Percentiles rank a stretch among this genome's conserved stretches.
Evolutionary conservation across 2,329 filamentous ascomycete genomes (phyloP).

Genomic region (Phialocephala subalpina): DNA sequence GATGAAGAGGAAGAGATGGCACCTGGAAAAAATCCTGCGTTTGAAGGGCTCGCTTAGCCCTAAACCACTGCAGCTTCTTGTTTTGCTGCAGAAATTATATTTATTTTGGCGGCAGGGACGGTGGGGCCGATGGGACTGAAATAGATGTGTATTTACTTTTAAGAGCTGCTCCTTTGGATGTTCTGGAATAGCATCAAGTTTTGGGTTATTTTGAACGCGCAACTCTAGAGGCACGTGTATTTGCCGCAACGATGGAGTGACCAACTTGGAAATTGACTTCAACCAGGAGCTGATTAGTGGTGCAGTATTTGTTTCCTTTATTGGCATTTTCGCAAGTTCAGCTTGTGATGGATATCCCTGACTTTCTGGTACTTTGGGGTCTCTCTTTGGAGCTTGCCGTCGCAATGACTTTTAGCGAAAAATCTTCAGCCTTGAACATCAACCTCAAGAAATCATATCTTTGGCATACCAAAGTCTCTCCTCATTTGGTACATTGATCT

Average conservation of each 20-base stretch:
- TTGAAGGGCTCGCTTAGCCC: slow-evolving; percentile 25
- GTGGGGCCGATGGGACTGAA: not conserved
- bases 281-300: too few relatives aligned
- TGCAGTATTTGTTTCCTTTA: too few relatives aligned
- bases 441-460: slow-evolving; percentile 13
- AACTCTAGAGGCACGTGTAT: too few relatives aligned
- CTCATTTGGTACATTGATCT: not conserved
- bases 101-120: slow-evolving; percentile 16
- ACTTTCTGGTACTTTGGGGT: too few relatives aligned
- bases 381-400: slow-evolving; percentile 2
- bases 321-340: too few relatives aligned
- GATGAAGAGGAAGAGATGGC: slow-evolving; percentile 6
- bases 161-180: not conserved
- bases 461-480: not conserved
- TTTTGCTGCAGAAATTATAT: slow-evolving; percentile 17
- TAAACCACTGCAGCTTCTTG: not conserved
- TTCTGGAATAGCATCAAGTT: slow-evolving; percentile 1
- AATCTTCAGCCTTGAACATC: slow-evolving; percentile 18
- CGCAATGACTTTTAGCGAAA: slow-evolving; percentile 22
- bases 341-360: too few relatives aligned
- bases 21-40: slow-evolving; percentile 19
- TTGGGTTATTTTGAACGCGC: not conserved
- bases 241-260: too few relatives aligned
- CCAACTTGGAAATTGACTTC: too few relatives aligned
- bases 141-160: slow-evolving; percentile 2